Base-by-base conservation (phyloP, 257 asterid species). In the Solanum chaucha region DNA sequence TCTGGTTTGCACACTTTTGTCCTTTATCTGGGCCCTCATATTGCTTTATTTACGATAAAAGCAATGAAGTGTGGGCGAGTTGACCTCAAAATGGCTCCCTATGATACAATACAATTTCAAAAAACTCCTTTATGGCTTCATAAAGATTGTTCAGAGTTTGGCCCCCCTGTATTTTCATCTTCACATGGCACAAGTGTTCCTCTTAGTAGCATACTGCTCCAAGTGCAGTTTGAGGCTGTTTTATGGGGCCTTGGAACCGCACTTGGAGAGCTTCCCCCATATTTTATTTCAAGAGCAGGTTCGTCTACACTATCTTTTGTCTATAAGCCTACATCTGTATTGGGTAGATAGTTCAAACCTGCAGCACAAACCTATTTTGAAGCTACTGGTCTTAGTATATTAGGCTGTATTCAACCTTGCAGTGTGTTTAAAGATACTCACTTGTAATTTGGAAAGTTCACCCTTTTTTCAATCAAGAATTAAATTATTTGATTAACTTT, bases 201-300 rank as follows among this genome's bases (percentile, higher is more conserved):
- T 17, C 94, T 96, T 68, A 90, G 96, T 71, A 95, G 96, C 91
- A 93, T 96, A 87, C 90, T 96, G 89, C 98, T 97, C 22, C 98
- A 96, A 89, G 94, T 96, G 89, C 99, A 96, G 91, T 90, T 96
- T 44, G 99, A 96, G 90, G 98, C 98, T 61, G 86, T 96, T 35
- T 83, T 96, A 34, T 96, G 93, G 99, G 99, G 99, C 85, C 88
- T 95, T 44, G 98, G 99, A 64, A 96, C 99, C 35, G 94, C 99
- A 20, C 98, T 96, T 44, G 99, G 99, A 40, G 99, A 96, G 89
- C 98, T 96, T 65, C 99, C 98, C 78, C 99, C 99, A 17, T 96
- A 96, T 91, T 96, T 96, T 86, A 95, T 96, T 89, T 96, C 99
- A 86, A 92, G 99, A 92, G 98, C 99, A 86, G 99, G 99, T 96